phyloP scores from a whole-genome alignment of 2,329 filamentous ascomycete species.

The Pseudogymnoascus sp. region DNA sequence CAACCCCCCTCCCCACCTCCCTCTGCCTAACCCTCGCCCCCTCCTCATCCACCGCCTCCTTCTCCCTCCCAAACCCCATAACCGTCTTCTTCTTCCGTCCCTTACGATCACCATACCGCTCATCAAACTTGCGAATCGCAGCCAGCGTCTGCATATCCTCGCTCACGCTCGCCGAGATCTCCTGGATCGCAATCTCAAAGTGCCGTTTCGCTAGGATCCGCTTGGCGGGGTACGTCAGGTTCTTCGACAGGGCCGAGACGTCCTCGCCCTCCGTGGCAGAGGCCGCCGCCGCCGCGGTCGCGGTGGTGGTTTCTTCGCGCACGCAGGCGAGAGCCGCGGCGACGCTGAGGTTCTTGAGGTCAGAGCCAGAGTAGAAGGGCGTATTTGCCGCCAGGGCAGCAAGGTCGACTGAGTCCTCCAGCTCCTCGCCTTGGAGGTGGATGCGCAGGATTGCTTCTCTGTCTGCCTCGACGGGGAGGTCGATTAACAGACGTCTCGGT shows the following conservation, averaged over 20 bases:
- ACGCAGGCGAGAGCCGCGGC: constrained; percentile 72
- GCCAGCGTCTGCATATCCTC: constrained; percentile 85
- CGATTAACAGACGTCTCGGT: constrained; percentile 63
- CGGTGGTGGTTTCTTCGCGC: constrained; percentile 55
- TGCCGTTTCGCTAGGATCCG: constrained; percentile 59
- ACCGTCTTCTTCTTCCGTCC: constrained; percentile 49
- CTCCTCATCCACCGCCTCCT: constrained; percentile 30
- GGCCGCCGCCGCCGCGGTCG: constrained; percentile 32
- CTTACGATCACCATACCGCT: constrained; percentile 80
- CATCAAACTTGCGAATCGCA: constrained; percentile 89
- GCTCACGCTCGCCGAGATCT: constrained; percentile 85
- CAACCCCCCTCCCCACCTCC: background rate
- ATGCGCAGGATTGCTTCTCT: constrained; percentile 61
- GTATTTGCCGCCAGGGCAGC: constrained; percentile 56
- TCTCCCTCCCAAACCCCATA: constrained; percentile 48
- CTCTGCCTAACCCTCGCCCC: constrained; percentile 36
- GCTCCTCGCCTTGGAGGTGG: constrained; percentile 57
- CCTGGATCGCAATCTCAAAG: constrained; percentile 76
- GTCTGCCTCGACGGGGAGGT: constrained; percentile 59
- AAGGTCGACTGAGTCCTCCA: constrained; percentile 54
- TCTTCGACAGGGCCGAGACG: constrained; percentile 19
- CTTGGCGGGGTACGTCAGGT: constrained; percentile 57
- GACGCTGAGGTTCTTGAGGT: constrained; percentile 75
- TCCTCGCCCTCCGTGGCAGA: constrained; percentile 31
- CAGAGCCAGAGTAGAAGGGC: constrained; percentile 71